Conservation (phyloP, 345 rosid species). For the Eucalyptus microcorys region DNA sequence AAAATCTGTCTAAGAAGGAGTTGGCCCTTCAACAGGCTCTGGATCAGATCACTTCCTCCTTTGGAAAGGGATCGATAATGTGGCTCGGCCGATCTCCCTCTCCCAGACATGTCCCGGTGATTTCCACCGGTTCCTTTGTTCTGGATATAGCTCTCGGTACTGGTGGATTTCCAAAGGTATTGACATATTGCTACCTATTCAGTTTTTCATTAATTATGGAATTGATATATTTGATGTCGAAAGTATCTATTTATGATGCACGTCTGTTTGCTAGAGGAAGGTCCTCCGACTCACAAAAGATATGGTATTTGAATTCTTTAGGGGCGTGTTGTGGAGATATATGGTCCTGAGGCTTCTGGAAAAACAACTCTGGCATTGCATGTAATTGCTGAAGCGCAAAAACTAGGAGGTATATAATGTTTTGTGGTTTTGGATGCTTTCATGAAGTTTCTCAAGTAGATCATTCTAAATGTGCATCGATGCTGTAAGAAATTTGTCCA, state of each 20-base stretch:
- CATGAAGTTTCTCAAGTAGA: not conserved
- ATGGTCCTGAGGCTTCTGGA: constrained; percentile 99
- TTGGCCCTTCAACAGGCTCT: constrained; percentile 78
- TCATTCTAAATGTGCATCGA: not conserved
- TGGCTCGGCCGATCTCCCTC: constrained; percentile 74
- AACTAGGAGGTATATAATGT: constrained; percentile 66
- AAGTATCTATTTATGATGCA: not conserved
- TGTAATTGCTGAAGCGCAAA: constrained; percentile 96
- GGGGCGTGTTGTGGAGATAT: constrained; percentile 98
- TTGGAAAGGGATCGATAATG: constrained; percentile 91
- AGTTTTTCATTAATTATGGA: not conserved
- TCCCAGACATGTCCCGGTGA: constrained; percentile 62
- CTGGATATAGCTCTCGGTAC: constrained; percentile 78
- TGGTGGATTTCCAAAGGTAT: constrained; percentile 98
- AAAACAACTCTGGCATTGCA: constrained; percentile 96
- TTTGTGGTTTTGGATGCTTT: not conserved
- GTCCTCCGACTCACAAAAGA: not conserved
- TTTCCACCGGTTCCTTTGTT: constrained; percentile 85
- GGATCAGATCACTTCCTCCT: constrained; percentile 72
- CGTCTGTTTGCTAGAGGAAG: not conserved
- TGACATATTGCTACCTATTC: not conserved
- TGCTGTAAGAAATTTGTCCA: not conserved
- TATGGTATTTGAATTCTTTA: constrained; percentile 1
- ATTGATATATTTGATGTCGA: not conserved
- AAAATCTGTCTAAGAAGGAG: constrained; percentile 73